These are phyloP conservation scores for Copromyces sp. DNA, from an alignment of 495 filamentous ascomycete species.

Conservation along the genomic window DNA sequence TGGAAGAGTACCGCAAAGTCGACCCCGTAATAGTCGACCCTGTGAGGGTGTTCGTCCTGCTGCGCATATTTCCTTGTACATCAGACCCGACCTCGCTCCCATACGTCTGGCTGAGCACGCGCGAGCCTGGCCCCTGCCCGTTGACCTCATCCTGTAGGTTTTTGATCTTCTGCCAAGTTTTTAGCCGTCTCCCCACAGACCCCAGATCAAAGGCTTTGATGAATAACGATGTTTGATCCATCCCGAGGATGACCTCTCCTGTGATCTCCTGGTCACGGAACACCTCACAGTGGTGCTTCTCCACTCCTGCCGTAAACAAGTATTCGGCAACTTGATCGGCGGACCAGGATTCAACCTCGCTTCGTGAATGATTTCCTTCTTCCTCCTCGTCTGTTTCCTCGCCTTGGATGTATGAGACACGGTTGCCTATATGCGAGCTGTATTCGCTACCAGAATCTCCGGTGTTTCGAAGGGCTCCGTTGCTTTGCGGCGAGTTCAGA, in stretches of 20 bases:
- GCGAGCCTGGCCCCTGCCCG: constrained; percentile 23
- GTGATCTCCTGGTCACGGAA: constrained; percentile 95
- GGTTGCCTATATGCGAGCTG: constrained; percentile 64
- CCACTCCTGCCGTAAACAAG: constrained; percentile 69
- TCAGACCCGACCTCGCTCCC: constrained; percentile 46
- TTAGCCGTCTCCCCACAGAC: constrained; percentile 74
- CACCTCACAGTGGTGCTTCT: constrained; percentile 77
- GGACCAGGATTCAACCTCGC: constrained; percentile 64
- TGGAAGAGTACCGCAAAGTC: constrained; percentile 48
- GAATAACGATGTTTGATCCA: constrained; percentile 88
- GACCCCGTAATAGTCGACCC: constrained; percentile 80
- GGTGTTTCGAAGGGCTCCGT: constrained; percentile 38
- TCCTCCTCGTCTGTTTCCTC: constrained; percentile 73
- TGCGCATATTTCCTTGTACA: constrained; percentile 29
- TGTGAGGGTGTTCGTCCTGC: constrained; percentile 56
- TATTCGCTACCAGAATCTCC: constrained; percentile 87
- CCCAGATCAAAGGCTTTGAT: constrained; percentile 94
- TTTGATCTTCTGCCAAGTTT: constrained; percentile 94
- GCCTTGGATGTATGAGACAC: constrained; percentile 81
- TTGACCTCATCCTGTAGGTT: constrained; percentile 73
- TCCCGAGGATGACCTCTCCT: constrained; percentile 83
- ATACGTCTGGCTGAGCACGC: constrained; percentile 40
- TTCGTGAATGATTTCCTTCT: constrained; percentile 43
- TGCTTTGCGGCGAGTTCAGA: constrained; percentile 60
- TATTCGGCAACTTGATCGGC: constrained; percentile 74